Percentiles rank a stretch among this genome's conserved stretches.
Conservation (phyloP, 331 rosid species). For the Cucumis variabilis region DNA sequence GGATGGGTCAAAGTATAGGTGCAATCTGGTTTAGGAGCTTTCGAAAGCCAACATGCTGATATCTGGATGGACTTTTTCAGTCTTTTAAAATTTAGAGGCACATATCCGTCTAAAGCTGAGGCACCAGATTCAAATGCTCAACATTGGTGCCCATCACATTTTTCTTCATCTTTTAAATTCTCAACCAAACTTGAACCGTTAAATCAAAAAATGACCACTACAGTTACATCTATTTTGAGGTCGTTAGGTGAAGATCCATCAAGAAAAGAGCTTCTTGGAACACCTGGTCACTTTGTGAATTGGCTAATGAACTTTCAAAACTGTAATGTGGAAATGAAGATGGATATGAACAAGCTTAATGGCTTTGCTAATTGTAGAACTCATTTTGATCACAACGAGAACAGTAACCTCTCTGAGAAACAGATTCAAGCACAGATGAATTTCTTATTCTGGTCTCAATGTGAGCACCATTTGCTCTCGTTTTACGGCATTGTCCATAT, state of each 20-base stretch:
- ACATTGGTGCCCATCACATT: slow-evolving; percentile 79
- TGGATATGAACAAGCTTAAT: slow-evolving; percentile 48
- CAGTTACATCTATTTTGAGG: slow-evolving; percentile 76
- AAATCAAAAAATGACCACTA: slow-evolving; percentile 65
- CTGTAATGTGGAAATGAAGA: slow-evolving; percentile 61
- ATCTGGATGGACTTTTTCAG: slow-evolving; percentile 74
- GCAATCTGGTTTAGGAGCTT: slow-evolving; percentile 82
- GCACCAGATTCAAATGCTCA: slow-evolving; percentile 44
- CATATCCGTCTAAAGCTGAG: slow-evolving; percentile 43
- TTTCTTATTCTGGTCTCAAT: slow-evolving; percentile 86
- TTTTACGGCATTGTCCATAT: slow-evolving; percentile 91
- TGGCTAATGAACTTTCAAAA: slow-evolving; percentile 84
- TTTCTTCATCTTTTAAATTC: slow-evolving; percentile 43
- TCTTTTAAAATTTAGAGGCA: slow-evolving; percentile 78
- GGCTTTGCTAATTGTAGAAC: slow-evolving; percentile 51
- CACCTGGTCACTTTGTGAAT: slow-evolving; percentile 76
- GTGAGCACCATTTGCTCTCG: slow-evolving; percentile 97
- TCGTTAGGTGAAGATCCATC: slow-evolving; percentile 93
- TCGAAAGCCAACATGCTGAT: slow-evolving; percentile 61
- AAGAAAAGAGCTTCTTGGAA: slow-evolving; percentile 81
- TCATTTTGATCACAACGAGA: slow-evolving; percentile 39
- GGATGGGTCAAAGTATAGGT: slow-evolving; percentile 72
- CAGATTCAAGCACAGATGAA: slow-evolving; percentile 60
- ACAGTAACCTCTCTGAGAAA: slow-evolving; percentile 41
- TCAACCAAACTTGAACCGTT: slow-evolving; percentile 44